These are phyloP conservation scores for Thelephora ganbajun DNA, from an alignment of 768 basidiomycete genomes.

Conservation along the genomic window DNA sequence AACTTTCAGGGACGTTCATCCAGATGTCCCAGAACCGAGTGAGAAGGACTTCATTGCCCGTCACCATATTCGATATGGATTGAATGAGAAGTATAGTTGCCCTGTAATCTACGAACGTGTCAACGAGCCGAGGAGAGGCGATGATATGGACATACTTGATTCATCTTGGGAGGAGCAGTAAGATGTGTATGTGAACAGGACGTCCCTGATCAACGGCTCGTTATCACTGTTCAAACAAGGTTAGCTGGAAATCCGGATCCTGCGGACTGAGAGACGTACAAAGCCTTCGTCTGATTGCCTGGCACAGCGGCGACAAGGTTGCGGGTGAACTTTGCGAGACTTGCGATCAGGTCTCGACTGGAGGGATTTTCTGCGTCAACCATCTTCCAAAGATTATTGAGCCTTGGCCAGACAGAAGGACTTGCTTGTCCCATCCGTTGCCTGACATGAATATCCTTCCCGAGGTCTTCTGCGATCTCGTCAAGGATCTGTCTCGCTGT, in stretches of 20 bases:
- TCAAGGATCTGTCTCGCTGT: not conserved
- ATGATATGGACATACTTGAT: conserved; percentile 26
- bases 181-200: conserved; percentile 65
- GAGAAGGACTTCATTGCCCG: conserved; percentile 48
- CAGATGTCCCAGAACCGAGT: conserved; percentile 50
- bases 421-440: conserved; percentile 20
- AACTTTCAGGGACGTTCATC: conserved; percentile 55
- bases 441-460: conserved; percentile 13
- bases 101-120: conserved; percentile 34
- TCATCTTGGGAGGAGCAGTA: conserved; percentile 55
- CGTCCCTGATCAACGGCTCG: conserved; percentile 53
- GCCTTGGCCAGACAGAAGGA: conserved; percentile 38
- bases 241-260: not conserved
- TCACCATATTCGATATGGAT: conserved; percentile 73
- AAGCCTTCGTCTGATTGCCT: conserved; percentile 56
- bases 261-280: conserved; percentile 34
- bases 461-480: not conserved
- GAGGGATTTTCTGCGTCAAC: conserved; percentile 22
- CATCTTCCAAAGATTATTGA: conserved; percentile 40
- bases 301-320: conserved; percentile 70
- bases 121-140: not conserved
- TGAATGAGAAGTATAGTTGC: conserved; percentile 61
- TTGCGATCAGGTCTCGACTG: conserved; percentile 24
- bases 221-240: conserved; percentile 32
- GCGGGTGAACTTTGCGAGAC: conserved; percentile 62